Base-by-base conservation (phyloP, 345 rosid species). In the Citropsis articulata region DNA sequence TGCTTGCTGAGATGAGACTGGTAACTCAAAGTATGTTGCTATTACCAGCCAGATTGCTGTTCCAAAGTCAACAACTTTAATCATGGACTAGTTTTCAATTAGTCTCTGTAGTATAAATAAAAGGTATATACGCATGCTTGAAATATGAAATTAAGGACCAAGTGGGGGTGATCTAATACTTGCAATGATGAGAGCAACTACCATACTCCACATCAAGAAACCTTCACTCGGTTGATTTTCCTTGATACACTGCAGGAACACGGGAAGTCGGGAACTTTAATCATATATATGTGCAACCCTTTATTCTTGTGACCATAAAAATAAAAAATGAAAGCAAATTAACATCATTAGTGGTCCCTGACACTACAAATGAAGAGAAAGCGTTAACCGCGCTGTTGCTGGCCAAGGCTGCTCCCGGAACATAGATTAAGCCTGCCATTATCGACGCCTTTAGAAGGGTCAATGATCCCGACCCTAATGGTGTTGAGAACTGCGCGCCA, bases 191-290 rank as follows among this genome's bases (percentile, higher is more conserved):
- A 83, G 77, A 77, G 72, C 86, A 75, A 83, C 83, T 13, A 79
- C 81, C 80, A 83, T 55, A 60, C 83, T 81, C 83, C 86, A 81
- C 83, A 86, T 83, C 63, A 83, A 72, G 74, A 83, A 86, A 48
- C 81, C 83, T 81, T 81, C 88, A 64, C 56, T 78, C 42, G 86
- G 86, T 77, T 83, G 85, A 61, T 75, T 79, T 77, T 77, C 78
- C 67, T 71, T 77, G 57, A 79, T 70, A 73, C 81, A 81, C 86
- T 83, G 81, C 73, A 73, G 24, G 27, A 35, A 73, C 36, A 61
- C 9, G 10, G n/a, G 62, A 63, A 60, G 30, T 67, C 9, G 10
- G n/a, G 62, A 63, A 60, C 38, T 67, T 40, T 42, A 16, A 63
- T 28, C 48, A 68, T 35, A 45, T 12, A 24, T 38, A 24, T 12